Base-by-base conservation (phyloP, 441 rosid species). In the Eutrema salsugineum region DNA sequence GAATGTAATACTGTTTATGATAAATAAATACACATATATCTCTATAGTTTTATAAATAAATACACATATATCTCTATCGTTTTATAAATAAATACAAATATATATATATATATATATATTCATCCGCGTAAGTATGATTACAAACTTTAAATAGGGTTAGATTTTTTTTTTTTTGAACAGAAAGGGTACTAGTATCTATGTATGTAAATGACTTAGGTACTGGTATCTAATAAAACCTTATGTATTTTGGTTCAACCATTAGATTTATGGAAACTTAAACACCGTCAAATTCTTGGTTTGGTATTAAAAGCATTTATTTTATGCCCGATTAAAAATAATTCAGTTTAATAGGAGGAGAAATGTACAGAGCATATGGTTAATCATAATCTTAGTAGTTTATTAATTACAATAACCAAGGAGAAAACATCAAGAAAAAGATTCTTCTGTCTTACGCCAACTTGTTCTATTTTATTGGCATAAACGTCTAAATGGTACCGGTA, bases 401-500 rank as follows among this genome's bases (percentile, higher is more conserved):
- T 43, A 43, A 24, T 77, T 77, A 65, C 80, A 57, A 49, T 70
- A 77, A 48, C 80, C 76, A 77, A 77, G 76, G 47, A 70, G 80
- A 77, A 77, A 70, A 70, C 79, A 76, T 70, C 75, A 71, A 77
- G 71, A 66, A 77, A 69, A 77, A 77, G 80, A 77, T 77, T 77
- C 80, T 70, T 70, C 68, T 77, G 76, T 77, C 80, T 77, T 77
- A 70, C 72, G 30, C 68, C 80, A 64, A 70, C 72, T 70, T 77
- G 76, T 58, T 50, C 38, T 77, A 70, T 64, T 70, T 40, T 57
- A 76, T 49, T 64, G 20, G 38, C 72, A 64, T 70, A 63, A 70
- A 64, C 71, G 63, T 70, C 68, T 48, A 56, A 57, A 56, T 36
- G 59, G 42, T 28, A 30, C 22, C 35, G 71, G 71, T 73, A 72